Evolutionary conservation across 768 basidiomycete genomes (phyloP).

Genomic region (Clitopilus passeckerianus): DNA sequence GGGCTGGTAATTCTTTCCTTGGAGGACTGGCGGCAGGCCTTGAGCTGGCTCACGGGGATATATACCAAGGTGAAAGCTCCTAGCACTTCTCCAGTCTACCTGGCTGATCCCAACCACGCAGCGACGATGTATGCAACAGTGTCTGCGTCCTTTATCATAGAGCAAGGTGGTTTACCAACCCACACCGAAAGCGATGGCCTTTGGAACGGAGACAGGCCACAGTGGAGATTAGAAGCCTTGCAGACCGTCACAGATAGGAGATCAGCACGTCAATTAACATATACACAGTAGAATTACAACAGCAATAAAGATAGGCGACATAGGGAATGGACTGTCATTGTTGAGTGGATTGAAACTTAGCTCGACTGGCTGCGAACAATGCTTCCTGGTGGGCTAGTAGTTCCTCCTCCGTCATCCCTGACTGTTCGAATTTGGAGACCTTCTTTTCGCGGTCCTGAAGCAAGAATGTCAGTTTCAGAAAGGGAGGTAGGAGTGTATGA

Average conservation of each 20-base stretch:
- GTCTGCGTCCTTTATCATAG: constrained; percentile 78
- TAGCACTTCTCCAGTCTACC: constrained; percentile 4
- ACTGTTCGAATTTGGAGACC: constrained; percentile 82
- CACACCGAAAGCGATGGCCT: constrained; percentile 20
- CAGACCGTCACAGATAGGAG: constrained; percentile 31
- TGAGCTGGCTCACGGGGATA: constrained; percentile 44
- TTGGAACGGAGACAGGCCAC: constrained; percentile 75
- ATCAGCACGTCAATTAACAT: constrained; percentile 26
- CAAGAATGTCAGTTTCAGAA: constrained; percentile 1
- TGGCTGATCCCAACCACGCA: constrained; percentile 16
- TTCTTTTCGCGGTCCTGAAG: constrained; percentile 86
- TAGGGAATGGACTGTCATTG: constrained; percentile 29
- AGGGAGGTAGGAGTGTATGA: not conserved
- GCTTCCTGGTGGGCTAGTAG: constrained; percentile 83
- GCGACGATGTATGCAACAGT: constrained; percentile 74
- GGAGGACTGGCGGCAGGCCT: constrained; percentile 82
- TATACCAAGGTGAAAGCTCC: constrained; percentile 54
- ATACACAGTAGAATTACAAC: constrained; percentile 22
- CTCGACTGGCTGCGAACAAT: constrained; percentile 89
- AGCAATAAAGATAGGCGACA: constrained; percentile 13
- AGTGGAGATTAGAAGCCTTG: constrained; percentile 50
- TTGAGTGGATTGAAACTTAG: constrained; percentile 65
- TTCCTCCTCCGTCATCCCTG: constrained; percentile 89
- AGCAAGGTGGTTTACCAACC: constrained; percentile 73
- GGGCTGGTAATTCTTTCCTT: constrained; percentile 89